These are phyloP conservation scores for Aspergillus kassunensis DNA, from an alignment of 495 filamentous ascomycete genomes.

Conservation along the genomic window DNA sequence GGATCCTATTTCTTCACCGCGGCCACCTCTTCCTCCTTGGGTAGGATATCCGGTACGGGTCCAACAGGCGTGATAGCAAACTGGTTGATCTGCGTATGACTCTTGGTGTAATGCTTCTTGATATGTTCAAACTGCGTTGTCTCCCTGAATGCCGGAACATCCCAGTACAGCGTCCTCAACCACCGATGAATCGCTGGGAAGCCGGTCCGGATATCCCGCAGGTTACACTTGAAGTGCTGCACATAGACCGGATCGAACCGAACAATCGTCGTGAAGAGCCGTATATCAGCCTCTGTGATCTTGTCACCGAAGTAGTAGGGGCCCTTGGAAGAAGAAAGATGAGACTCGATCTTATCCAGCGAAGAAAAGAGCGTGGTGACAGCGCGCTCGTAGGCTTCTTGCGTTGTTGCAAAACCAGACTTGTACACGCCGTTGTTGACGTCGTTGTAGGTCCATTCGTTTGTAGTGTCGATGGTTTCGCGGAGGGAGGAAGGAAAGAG, in stretches of 20 bases:
- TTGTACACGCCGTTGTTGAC: slow-evolving; percentile 90
- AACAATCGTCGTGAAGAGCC: slow-evolving; percentile 78
- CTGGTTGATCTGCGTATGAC: slow-evolving; percentile 65
- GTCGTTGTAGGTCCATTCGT: slow-evolving; percentile 79
- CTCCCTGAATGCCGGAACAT: slow-evolving; percentile 54
- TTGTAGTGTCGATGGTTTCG: slow-evolving; percentile 65
- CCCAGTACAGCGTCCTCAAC: slow-evolving; percentile 68
- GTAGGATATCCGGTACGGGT: slow-evolving; percentile 58
- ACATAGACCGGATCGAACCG: slow-evolving; percentile 88
- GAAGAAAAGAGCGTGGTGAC: slow-evolving; percentile 65
- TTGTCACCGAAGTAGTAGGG: slow-evolving; percentile 65
- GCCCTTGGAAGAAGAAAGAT: slow-evolving; percentile 50
- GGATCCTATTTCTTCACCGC: slow-evolving; percentile 36
- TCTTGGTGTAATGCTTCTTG: slow-evolving; percentile 69
- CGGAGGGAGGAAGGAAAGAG: slow-evolving; percentile 59
- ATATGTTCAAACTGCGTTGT: slow-evolving; percentile 70
- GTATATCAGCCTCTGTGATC: slow-evolving; percentile 78
- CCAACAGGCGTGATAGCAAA: slow-evolving; percentile 62
- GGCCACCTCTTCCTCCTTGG: slow-evolving; percentile 56
- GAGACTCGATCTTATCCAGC: slow-evolving; percentile 66
- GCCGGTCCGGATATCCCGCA: slow-evolving; percentile 75
- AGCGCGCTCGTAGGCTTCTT: slow-evolving; percentile 72
- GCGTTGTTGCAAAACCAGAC: slow-evolving; percentile 65
- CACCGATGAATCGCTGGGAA: slow-evolving; percentile 67
- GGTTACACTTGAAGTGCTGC: slow-evolving; percentile 92